phyloP scores from a whole-genome alignment of 2,329 filamentous ascomycete species.

The Pestalotiopsis sp. region DNA sequence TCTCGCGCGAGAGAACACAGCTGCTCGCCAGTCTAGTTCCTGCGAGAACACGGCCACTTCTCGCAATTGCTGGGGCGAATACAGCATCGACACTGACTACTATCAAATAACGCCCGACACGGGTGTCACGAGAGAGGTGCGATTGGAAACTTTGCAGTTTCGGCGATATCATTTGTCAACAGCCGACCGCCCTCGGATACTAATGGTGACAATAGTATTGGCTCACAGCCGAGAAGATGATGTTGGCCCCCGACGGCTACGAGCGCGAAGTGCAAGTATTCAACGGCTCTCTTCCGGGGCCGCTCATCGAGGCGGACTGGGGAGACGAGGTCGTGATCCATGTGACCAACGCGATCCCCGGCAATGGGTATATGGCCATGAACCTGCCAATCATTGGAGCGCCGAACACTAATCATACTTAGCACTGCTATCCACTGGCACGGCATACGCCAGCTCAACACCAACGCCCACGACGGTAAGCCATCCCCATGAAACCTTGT shows the following conservation, averaged over 20 bases:
- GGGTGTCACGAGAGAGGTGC: constrained; percentile 38
- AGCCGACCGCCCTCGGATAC: no score
- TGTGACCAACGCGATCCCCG: constrained; percentile 29
- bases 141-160: background rate
- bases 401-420: background rate
- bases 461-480: constrained; percentile 52
- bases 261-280: constrained; percentile 32
- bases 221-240: constrained; percentile 22
- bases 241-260: constrained; percentile 34
- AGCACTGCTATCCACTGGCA: constrained; percentile 56
- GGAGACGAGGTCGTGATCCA: constrained; percentile 22
- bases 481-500: background rate
- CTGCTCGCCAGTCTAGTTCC: background rate
- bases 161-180: background rate
- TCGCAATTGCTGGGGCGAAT: constrained; percentile 36
- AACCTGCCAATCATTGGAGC: background rate
- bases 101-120: constrained; percentile 32
- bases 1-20: background rate
- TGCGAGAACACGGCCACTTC: constrained; percentile 30
- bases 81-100: constrained; percentile 38
- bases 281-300: constrained; percentile 35
- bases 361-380: constrained; percentile 32
- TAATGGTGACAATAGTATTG: constrained; percentile 21
- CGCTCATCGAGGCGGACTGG: constrained; percentile 48
- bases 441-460: constrained; percentile 50